These are phyloP conservation scores for Verticillium nubilum DNA, from an alignment of 2,329 filamentous ascomycete species.

Conservation along the genomic window DNA sequence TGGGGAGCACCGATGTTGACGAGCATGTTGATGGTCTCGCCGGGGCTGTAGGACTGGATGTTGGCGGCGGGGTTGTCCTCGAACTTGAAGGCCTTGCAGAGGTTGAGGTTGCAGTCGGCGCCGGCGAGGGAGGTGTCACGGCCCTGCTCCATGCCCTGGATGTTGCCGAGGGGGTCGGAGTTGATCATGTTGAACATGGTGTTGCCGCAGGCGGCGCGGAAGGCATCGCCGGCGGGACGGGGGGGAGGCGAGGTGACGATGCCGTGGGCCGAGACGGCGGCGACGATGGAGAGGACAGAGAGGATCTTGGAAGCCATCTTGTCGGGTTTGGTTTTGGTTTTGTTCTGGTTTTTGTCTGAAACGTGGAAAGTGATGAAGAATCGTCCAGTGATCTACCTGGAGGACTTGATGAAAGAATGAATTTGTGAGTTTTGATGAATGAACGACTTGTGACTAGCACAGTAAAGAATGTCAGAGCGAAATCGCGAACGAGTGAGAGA, in stretches of 20 bases:
- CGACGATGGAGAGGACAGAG: conserved; percentile 12
- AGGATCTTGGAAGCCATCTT: conserved; percentile 13
- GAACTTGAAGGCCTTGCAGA: conserved; percentile 27
- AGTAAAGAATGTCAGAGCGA: conserved; percentile 2
- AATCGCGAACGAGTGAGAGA: conserved; percentile 6
- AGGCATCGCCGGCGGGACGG: conserved; percentile 14
- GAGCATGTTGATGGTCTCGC: conserved; percentile 28
- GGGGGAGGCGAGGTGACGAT: conserved; percentile 12
- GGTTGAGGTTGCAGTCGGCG: conserved; percentile 26
- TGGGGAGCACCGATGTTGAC: conserved; percentile 33
- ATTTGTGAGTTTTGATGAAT: conserved; percentile 4
- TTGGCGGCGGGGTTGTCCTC: conserved; percentile 21
- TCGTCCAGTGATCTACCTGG: conserved; percentile 5
- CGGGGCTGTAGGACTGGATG: conserved; percentile 20
- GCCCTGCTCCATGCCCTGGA: conserved; percentile 28
- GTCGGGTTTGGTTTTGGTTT: background rate
- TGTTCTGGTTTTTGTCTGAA: background rate
- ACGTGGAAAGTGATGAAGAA: conserved; percentile 3
- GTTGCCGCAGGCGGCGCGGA: conserved; percentile 16
- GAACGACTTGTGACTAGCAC: conserved; percentile 14
- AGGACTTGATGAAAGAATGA: background rate
- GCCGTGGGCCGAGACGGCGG: conserved; percentile 15
- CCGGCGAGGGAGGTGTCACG: conserved; percentile 17
- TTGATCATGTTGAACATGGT: conserved; percentile 16
- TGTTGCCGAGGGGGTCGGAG: conserved; percentile 31